Conservation (phyloP, 192 early-diverging fungal genomes). For the Spizellomyces punctatus region DNA sequence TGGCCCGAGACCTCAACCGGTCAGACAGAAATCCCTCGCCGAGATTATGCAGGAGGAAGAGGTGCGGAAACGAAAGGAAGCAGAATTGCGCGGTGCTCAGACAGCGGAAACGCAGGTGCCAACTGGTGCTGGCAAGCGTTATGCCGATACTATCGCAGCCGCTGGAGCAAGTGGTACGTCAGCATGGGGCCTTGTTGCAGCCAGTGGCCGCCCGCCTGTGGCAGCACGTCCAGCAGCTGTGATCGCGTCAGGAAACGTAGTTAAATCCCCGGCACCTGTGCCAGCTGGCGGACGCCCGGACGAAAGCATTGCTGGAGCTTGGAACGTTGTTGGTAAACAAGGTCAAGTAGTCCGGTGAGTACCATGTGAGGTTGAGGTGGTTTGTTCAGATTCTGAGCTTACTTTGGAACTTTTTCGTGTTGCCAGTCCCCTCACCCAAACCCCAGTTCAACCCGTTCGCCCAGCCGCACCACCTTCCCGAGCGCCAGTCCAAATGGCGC, state of each 20-base stretch:
- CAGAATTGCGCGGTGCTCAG: conserved; percentile 21
- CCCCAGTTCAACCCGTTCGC: conserved; percentile 10
- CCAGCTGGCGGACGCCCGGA: conserved; percentile 14
- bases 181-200: conserved; percentile 18
- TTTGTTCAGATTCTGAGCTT: too few species aligned
- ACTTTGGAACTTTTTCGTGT: too few species aligned
- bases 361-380: too few species aligned
- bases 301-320: conserved; percentile 26
- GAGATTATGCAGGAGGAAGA: conserved; percentile 60
- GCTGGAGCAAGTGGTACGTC: not conserved
- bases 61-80: conserved; percentile 35
- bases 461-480: conserved; percentile 12
- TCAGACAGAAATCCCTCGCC: conserved; percentile 38
- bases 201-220: conserved; percentile 6
- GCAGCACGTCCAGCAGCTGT: conserved; percentile 30
- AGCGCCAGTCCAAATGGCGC: conserved; percentile 7
- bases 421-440: too few species aligned
- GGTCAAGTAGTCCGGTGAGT: conserved; percentile 24
- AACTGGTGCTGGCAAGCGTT: conserved; percentile 41
- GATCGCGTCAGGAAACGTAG: conserved; percentile 31
- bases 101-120: conserved; percentile 18
- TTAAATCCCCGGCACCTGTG: conserved; percentile 24
- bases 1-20: conserved; percentile 17
- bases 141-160: conserved; percentile 40
- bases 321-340: conserved; percentile 56